Base-by-base conservation (phyloP, 1,139 yeast species). In the Debaryomycetaceae sp. region DNA sequence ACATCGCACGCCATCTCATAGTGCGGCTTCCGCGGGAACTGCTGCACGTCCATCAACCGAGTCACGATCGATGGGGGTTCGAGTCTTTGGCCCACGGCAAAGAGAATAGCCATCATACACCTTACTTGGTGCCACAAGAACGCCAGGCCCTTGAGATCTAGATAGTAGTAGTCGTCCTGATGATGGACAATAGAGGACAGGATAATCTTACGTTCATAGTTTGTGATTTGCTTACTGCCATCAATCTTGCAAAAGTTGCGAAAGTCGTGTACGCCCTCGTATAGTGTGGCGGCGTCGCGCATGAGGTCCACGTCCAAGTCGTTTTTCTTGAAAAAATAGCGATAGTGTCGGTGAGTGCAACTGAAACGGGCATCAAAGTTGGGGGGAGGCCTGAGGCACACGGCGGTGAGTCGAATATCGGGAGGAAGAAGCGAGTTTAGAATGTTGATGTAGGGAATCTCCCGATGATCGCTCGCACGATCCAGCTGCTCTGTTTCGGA, bases 51-150 rank as follows among this genome's bases (percentile, higher is more conserved):
- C 32, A 87, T 50, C 36, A 92, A 56, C 1, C 73, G 68, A 11
- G 51, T 50, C 2, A 92, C 61, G 2, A 86, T 49, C 1, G 54
- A 48, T 0, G 83, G 77, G 0, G 51, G 36, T 51, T 92, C 99
- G 18, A 73, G 62, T 13, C 62, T 62, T 50, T 86, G 95, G 1
- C 95, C 98, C 4, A 87, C 74, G 16, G 79, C 54, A 32, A 92
- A 73, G 30, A 92, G 51, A 5, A 82, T 63, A 0, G 94, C 94
- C 57, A 86, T 73, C 94, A 92, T 90, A 41, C 95, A 86, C 30
- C 98, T 69, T 15, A 92, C 99, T 51, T 92, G 99, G 49, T 92
- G 97, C 98, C 98, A 92, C 34, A 92, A 58, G 43, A 92, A 92
- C 5, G 98, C 98, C 2, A 83, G 63, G 0, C 98, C 99, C 38